These are phyloP conservation scores for Penstemon davidsonii DNA, from an alignment of 257 asterid genomes.

Conservation along the genomic window DNA sequence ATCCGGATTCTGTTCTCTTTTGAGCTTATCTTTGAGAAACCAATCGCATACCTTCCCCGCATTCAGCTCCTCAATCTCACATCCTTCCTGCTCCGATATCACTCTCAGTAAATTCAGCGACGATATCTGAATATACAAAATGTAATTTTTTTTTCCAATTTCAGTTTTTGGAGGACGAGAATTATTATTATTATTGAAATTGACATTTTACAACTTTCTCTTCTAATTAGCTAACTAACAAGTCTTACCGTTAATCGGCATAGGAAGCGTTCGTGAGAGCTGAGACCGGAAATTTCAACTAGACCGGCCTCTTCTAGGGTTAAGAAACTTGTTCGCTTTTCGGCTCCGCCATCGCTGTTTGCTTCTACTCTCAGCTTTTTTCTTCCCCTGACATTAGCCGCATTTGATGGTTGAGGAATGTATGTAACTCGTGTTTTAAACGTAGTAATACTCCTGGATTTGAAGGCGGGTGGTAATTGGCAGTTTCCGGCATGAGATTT, in stretches of 20 bases:
- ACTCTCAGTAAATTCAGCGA: slow-evolving; percentile 69
- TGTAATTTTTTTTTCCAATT: background rate
- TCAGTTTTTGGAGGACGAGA: too few relatives aligned
- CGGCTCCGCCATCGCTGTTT: slow-evolving; percentile 33
- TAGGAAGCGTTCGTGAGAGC: slow-evolving; percentile 75
- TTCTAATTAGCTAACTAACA: too few relatives aligned
- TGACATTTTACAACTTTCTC: too few relatives aligned
- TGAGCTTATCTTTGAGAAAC: slow-evolving; percentile 77
- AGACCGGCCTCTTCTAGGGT: slow-evolving; percentile 80
- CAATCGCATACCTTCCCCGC: slow-evolving; percentile 84
- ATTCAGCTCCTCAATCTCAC: slow-evolving; percentile 72
- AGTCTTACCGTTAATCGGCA: slow-evolving; percentile 74
- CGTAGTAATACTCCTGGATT: slow-evolving; percentile 8
- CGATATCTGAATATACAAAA: slow-evolving; percentile 52
- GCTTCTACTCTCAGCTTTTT: slow-evolving; percentile 28
- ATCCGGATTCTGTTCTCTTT: slow-evolving; percentile 67
- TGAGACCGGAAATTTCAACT: slow-evolving; percentile 78
- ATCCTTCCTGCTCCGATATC: slow-evolving; percentile 79
- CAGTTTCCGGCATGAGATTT: background rate
- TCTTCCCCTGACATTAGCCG: background rate
- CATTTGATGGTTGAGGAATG: background rate
- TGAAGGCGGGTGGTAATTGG: background rate
- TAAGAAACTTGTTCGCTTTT: slow-evolving; percentile 44
- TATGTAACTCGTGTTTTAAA: background rate
- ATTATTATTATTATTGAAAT: too few relatives aligned